Base-by-base conservation (phyloP, 331 rosid genomes). In the Arachis monticola region DNA sequence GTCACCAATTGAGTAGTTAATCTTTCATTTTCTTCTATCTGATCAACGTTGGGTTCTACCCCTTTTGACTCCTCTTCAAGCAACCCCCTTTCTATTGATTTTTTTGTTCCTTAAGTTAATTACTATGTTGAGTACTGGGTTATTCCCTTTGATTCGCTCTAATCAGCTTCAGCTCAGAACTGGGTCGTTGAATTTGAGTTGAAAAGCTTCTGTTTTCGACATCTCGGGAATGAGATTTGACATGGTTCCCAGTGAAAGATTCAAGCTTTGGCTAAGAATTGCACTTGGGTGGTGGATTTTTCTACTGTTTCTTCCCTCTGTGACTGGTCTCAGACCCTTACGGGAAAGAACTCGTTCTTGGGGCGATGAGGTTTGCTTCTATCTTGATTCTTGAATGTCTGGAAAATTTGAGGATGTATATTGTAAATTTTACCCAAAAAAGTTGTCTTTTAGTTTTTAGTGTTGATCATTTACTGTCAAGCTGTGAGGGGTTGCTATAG, bases 321-420 rank as follows among this genome's bases (percentile, higher is more conserved):
- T 78, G 80, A 87, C 69, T 10, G 89, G 90, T 76, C 82, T 95
- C 60, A 88, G 99, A 84, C 99, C 99, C n/a, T 83, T 95, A 17
- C 81, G 97, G 85, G 99, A 95, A 72, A 85, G 88, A 71, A 78
- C 92, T 82, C 89, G 89, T 12, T 87, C 97, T 0, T 95, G 99
- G 99, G 97, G 96, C 13, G 97, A 92, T 70, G 99, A 95, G 99
- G 99, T 95, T 85, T 55, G 89, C 73, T 66, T n/a, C 40, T 13
- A 5, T 51, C 56, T 51, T 51, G 0, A 51, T 10, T 51, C 14
- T 51, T 51, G 56, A 51, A 5, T 48, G 5, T 46, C 5, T n/a
- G 59, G 59, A 5, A 27, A 53, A 5, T 51, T 51, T 51, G 56
- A 53, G 59, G 60, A 60, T 31, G 78, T 51, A 57, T 10, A 41